Evolutionary conservation across 805 yeast species (phyloP), one percentile per base, ranked within the genome.

Genomic region (Saccharomycopsis sp.): DNA sequence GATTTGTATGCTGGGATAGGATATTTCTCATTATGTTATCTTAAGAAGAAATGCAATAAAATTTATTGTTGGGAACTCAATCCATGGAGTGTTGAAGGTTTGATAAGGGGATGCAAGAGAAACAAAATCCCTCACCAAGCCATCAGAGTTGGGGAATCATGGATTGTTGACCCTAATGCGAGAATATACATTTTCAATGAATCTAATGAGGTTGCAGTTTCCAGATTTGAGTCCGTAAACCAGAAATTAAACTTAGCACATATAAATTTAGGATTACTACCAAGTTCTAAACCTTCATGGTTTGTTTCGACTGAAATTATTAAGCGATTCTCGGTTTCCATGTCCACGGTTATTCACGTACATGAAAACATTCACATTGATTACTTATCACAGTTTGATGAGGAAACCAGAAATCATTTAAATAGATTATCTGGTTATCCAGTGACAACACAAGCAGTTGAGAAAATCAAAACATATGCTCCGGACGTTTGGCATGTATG

Each of bases 1-100:
- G 96, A 86, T 56, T 55, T 87, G 35, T 86, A 86, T 58, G 79
- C 84, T 24, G 96, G 96, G 0, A 87, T 86, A 40, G 96, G 96
- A 2, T 86, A 86, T 60, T 86, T 86, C 59, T 74, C 88, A 4
- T 62, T 87, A 21, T 70, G 85, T 38, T 86, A 87, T 55, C 63
- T 83, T 37, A 66, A 65, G 39, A 64, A 68, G 23, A 70, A 71
- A 1, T 85, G 87, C 1, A 55, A 61, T 5, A 58, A 63, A 14
- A 62, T 85, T 1, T 70, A 78, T 39, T 79, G 94, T 56, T 86
- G 95, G 86, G 96, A 86, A 50, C 60, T 86, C 36, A 86, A 87
- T 54, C 84, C 86, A 2, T 85, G 93, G 93, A 82, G 90, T 37
- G 71, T 82, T 3, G 77, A 79, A 52, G 96, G 94, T 0, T 65